Conservation (phyloP, 495 filamentous ascomycete genomes). For the Chaetomium cochliodes region DNA sequence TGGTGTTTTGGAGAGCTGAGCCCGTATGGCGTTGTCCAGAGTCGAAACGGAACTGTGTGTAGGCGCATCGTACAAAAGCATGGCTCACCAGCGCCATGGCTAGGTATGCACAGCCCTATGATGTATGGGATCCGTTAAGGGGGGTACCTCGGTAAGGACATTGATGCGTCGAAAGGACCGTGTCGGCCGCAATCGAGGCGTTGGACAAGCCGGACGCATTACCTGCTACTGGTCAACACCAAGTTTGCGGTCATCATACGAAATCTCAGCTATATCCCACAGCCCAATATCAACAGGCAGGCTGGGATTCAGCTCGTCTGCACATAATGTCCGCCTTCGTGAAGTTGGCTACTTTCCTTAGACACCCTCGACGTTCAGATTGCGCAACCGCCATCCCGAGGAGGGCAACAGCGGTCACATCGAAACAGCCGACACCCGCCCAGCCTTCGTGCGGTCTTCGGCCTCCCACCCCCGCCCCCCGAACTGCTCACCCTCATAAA, state of each 20-base stretch:
- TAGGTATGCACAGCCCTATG: too few relatives aligned
- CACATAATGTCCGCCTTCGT: conserved; percentile 6
- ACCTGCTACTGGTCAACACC: conserved; percentile 9
- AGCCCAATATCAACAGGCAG: conserved; percentile 1
- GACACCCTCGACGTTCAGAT: conserved; percentile 1
- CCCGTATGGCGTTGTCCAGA: too few relatives aligned
- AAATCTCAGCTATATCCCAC: background rate
- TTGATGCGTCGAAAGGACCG: too few relatives aligned
- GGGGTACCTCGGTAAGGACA: too few relatives aligned
- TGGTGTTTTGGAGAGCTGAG: too few relatives aligned
- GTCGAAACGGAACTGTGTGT: too few relatives aligned
- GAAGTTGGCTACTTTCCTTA: background rate
- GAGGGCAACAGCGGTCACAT: background rate
- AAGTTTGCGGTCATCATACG: conserved; percentile 5
- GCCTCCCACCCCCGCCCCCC: background rate
- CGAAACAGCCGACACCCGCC: conserved; percentile 6
- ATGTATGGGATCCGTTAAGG: too few relatives aligned
- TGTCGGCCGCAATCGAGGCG: too few relatives aligned
- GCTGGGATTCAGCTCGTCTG: background rate
- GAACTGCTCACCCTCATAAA: background rate
- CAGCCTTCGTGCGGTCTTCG: background rate
- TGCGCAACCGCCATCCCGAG: background rate
- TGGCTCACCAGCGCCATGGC: too few relatives aligned
- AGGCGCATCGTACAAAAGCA: too few relatives aligned
- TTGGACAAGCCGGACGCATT: too few relatives aligned